Conservation (phyloP, 2,329 filamentous ascomycete genomes). For the Talaromyces sp. region DNA sequence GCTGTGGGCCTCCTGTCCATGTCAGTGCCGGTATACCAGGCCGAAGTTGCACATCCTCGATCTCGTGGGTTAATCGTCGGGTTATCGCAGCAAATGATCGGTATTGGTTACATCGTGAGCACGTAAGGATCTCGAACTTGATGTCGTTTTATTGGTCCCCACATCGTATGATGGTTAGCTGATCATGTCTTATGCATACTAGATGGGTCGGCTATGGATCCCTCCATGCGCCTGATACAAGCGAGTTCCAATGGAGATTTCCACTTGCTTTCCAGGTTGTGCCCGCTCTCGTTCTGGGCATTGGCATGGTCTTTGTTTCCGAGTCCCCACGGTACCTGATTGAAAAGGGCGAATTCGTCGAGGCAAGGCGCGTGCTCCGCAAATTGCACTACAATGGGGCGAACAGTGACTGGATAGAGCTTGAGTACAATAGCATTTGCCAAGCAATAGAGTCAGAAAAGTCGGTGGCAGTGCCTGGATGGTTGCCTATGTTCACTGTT, state of each 20-base stretch:
- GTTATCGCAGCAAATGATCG: conserved; percentile 49
- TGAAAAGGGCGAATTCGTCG: conserved; percentile 51
- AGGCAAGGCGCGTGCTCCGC: conserved; percentile 52
- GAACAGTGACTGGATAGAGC: conserved; percentile 60
- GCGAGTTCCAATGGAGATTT: conserved; percentile 40
- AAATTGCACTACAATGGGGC: conserved; percentile 59
- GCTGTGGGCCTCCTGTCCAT: conserved; percentile 53
- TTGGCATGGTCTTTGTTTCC: conserved; percentile 38
- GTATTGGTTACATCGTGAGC: conserved; percentile 50
- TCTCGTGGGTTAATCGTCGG: conserved; percentile 56
- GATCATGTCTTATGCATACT: conserved; percentile 8
- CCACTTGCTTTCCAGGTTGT: conserved; percentile 41
- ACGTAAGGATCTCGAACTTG: conserved; percentile 25
- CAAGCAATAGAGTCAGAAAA: conserved; percentile 63
- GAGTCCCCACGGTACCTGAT: conserved; percentile 41
- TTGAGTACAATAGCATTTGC: conserved; percentile 31
- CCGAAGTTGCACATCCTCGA: conserved; percentile 62
- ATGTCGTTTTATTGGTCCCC: neutral
- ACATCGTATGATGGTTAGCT: neutral
- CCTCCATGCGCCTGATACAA: conserved; percentile 38
- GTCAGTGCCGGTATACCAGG: conserved; percentile 64
- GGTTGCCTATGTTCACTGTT: conserved; percentile 43
- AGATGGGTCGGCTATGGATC: conserved; percentile 54
- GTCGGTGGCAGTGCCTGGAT: conserved; percentile 51
- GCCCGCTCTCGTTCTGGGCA: conserved; percentile 42